phyloP scores from a whole-genome alignment of 768 basidiomycete species.

The Thelephora aurantiotincta region DNA sequence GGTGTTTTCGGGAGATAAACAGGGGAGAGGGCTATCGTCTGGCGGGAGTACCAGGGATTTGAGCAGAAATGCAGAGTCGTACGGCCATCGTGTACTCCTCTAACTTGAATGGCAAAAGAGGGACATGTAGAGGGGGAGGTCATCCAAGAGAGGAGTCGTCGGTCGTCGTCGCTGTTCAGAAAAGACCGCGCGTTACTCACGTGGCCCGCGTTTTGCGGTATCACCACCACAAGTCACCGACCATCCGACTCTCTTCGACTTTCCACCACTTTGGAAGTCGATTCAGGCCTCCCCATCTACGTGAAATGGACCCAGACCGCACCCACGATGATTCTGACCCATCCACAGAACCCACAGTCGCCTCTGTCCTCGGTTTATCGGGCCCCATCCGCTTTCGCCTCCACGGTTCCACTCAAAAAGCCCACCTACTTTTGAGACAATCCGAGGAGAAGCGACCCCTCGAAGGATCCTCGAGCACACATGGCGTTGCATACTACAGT shows the following conservation, averaged over 20 bases:
- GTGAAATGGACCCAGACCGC: not conserved
- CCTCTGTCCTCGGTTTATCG: constrained; percentile 48
- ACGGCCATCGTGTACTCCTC: too few species aligned
- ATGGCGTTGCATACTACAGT: constrained; percentile 35
- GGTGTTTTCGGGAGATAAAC: too few species aligned
- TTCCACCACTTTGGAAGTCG: not conserved
- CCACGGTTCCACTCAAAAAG: constrained; percentile 52
- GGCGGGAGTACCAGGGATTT: too few species aligned
- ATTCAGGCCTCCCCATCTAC: not conserved
- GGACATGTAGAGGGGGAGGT: too few species aligned
- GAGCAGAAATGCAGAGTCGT: too few species aligned
- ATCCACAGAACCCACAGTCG: constrained; percentile 20
- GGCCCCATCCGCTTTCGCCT: constrained; percentile 48
- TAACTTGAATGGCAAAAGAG: too few species aligned
- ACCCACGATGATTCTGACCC: not conserved
- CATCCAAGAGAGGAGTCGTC: too few species aligned
- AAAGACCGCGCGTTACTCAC: too few species aligned
- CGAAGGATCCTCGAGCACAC: constrained; percentile 16
- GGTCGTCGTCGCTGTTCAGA: too few species aligned
- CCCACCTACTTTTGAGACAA: constrained; percentile 39
- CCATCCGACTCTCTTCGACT: not conserved
- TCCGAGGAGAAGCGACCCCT: constrained; percentile 33
- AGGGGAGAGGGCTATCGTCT: too few species aligned
- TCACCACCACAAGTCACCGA: too few species aligned
- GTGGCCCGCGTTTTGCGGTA: too few species aligned